Evolutionary conservation across 352 stramenopile species (phyloP).

Genomic region (Globisporangium spinosum): DNA sequence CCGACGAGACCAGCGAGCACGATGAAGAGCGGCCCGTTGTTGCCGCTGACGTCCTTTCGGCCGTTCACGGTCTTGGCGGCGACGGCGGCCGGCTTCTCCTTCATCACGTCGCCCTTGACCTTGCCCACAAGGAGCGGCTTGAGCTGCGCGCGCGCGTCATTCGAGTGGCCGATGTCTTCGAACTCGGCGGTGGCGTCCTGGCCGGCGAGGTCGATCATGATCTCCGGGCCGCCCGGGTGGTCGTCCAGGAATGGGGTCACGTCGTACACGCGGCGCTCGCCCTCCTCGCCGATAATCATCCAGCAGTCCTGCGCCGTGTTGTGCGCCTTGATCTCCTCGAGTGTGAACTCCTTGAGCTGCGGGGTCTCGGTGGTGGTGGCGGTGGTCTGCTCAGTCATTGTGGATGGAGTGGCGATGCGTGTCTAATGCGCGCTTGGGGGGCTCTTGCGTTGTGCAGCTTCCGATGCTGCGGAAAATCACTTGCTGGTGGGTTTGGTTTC

Average conservation of each 20-base stretch:
- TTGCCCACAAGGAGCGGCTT: conserved; percentile 91
- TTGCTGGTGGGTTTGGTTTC: not conserved
- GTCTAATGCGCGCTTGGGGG: not conserved
- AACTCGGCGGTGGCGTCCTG: conserved; percentile 93
- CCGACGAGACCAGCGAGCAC: conserved; percentile 50
- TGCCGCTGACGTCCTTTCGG: conserved; percentile 55
- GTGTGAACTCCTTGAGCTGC: conserved; percentile 83
- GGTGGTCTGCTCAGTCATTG: not conserved
- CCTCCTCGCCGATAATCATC: conserved; percentile 76
- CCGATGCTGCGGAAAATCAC: not conserved
- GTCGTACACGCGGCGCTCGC: conserved; percentile 94
- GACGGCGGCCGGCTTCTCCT: conserved; percentile 24
- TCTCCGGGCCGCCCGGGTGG: conserved; percentile 97
- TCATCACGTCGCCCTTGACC: conserved; percentile 72
- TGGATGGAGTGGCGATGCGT: not conserved
- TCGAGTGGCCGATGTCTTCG: conserved; percentile 97
- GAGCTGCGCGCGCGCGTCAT: conserved; percentile 92
- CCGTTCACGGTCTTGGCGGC: conserved; percentile 34
- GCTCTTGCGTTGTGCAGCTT: not conserved
- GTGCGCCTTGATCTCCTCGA: conserved; percentile 91
- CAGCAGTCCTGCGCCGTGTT: conserved; percentile 80
- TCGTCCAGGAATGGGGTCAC: conserved; percentile 97
- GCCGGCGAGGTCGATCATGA: conserved; percentile 94
- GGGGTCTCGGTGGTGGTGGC: not conserved
- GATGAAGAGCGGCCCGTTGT: conserved; percentile 51